Evolutionary conservation across 176 grass and related monocot species (phyloP).

Genomic region (Avena insularis): DNA sequence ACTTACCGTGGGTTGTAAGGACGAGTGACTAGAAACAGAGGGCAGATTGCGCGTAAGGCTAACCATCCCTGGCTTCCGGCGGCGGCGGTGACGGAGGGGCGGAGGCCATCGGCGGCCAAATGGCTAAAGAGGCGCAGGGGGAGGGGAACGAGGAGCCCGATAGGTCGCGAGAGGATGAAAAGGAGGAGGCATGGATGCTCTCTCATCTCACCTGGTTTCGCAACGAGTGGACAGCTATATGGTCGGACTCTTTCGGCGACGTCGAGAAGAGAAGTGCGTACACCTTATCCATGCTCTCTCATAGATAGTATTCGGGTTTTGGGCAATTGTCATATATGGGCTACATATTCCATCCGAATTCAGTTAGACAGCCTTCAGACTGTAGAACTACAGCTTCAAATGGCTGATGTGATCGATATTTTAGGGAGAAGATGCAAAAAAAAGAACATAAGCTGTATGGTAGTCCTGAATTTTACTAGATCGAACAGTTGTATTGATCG

Average conservation of each 20-base stretch:
- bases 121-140: too few species aligned
- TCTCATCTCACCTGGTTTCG: neutral
- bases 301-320: neutral
- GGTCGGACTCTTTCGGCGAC: neutral
- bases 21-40: too few species aligned
- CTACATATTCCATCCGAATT: neutral
- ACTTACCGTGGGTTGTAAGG: too few species aligned
- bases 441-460: neutral
- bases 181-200: neutral
- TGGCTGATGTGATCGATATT: neutral
- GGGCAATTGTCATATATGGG: neutral
- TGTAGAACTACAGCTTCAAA: neutral
- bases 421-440: neutral
- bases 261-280: slow-evolving; percentile 9
- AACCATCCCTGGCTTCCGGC: too few species aligned
- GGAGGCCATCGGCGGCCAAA: too few species aligned
- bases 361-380: neutral
- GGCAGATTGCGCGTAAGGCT: too few species aligned
- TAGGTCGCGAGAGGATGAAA: neutral
- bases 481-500: neutral
- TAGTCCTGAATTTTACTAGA: neutral
- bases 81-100: too few species aligned
- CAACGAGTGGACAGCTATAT: neutral
- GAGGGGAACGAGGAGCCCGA: neutral
- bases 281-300: neutral